A percentile compares a stretch with the other conserved stretches of the same genome.
Evolutionary conservation across 2,329 filamentous ascomycete species (phyloP).

Genomic region (Aspergillus tanneri): DNA sequence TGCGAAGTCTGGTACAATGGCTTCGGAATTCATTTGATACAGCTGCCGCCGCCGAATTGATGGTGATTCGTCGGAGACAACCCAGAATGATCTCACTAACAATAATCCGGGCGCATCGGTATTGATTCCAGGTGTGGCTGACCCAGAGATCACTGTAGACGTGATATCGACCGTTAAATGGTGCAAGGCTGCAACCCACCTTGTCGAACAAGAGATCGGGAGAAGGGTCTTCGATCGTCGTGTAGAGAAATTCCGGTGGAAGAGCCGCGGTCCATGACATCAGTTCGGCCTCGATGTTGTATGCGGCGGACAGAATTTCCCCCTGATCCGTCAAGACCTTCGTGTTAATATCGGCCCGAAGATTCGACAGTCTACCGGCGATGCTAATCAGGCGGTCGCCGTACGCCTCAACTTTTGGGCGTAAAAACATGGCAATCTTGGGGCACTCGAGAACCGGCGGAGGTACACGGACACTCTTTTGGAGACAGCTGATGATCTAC

Average conservation of each 20-base stretch:
- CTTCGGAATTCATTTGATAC: constrained; percentile 31
- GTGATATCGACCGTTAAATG: constrained; percentile 56
- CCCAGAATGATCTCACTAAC: constrained; percentile 50
- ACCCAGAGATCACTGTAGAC: constrained; percentile 56
- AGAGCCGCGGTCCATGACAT: constrained; percentile 31
- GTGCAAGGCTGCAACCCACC: constrained; percentile 24
- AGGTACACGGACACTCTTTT: constrained; percentile 32
- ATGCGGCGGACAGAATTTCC: constrained; percentile 33
- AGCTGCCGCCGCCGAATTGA: constrained; percentile 18
- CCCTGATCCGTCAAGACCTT: constrained; percentile 24
- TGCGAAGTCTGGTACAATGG: constrained; percentile 31
- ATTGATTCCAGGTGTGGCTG: constrained; percentile 59
- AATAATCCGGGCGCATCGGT: constrained; percentile 59
- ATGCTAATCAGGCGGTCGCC: constrained; percentile 32
- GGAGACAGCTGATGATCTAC: constrained; percentile 40
- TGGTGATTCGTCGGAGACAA: constrained; percentile 28
- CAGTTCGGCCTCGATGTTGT: constrained; percentile 36
- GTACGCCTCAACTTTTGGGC: constrained; percentile 27
- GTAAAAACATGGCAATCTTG: constrained; percentile 30
- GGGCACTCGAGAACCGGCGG: constrained; percentile 33
- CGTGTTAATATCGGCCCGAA: constrained; percentile 34
- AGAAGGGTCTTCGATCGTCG: constrained; percentile 23
- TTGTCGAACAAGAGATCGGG: constrained; percentile 38
- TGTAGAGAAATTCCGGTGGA: constrained; percentile 31
- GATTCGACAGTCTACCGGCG: constrained; percentile 31